Conservation (phyloP, 2,329 filamentous ascomycete species). For the Talaromyces verruculosus region DNA sequence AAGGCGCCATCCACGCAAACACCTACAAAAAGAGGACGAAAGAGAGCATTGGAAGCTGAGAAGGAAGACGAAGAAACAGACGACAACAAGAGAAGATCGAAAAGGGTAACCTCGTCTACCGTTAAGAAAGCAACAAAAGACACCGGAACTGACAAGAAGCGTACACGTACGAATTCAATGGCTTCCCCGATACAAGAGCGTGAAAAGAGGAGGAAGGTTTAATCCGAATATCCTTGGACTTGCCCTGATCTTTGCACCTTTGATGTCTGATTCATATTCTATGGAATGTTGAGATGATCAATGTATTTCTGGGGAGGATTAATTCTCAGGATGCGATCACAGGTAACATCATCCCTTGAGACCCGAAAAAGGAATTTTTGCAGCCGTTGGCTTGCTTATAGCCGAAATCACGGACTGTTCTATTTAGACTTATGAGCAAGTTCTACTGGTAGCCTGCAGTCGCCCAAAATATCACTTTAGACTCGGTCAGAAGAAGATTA, state of each 20-base stretch:
- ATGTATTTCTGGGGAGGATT: not conserved
- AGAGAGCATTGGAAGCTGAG: not conserved
- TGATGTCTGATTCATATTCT: not conserved
- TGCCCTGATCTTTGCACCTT: not conserved
- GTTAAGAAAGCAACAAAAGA: not conserved
- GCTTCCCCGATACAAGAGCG: slow-evolving; percentile 7
- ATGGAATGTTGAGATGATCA: not conserved
- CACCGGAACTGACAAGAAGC: not conserved
- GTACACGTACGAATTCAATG: not conserved
- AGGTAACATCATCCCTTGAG: too few species aligned
- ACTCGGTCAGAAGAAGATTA: too few species aligned
- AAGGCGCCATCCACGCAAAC: not conserved
- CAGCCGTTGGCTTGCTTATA: too few species aligned
- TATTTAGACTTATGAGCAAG: too few species aligned
- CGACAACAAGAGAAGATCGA: slow-evolving; percentile 13
- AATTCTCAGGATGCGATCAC: too few species aligned
- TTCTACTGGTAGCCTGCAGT: too few species aligned
- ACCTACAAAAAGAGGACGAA: not conserved
- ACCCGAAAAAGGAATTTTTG: too few species aligned
- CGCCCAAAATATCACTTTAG: too few species aligned
- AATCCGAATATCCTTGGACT: not conserved
- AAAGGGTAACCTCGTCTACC: slow-evolving; percentile 14
- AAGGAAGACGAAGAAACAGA: not conserved
- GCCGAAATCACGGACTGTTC: too few species aligned
- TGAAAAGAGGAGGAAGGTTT: slow-evolving; percentile 7